Base-by-base conservation (phyloP, 164 flowering plant species). In the Annona squamosa region DNA sequence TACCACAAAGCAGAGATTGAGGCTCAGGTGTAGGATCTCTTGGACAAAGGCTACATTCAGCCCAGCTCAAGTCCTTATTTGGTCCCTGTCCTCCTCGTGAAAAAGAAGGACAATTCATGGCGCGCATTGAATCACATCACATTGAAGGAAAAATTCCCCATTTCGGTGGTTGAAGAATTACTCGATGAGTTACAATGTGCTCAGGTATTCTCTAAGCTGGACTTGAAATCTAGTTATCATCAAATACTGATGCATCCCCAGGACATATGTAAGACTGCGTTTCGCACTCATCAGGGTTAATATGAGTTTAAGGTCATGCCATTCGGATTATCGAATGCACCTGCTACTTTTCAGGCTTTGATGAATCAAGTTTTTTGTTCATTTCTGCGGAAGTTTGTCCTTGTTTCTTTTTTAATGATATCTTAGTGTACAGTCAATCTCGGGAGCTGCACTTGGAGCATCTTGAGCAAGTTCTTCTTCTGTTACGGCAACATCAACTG, bases 251-350 rank as follows among this genome's bases (percentile, higher is more conserved):
- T 70, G 9, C 12, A 3, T 5, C 12, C 16, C 1, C n/a, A 19
- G 45, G 72, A 70, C 18, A 41, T 70, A 1, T 46, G 43, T 1
- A 70, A 70, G 42, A 70, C 65, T 37, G 18, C 72, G 16, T 70
- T 70, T 2, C 56, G 63, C 4, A 70, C 72, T 1, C 72, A 37
- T 17, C n/a, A 70, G 2, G 72, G 72, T 6, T 64, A 70, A n/a
- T 70, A 70, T 4, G 46, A 70, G 37, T 70, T 70, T 19, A 16
- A 9, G 45, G 72, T 70, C 0, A 57, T 70, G 72, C 47, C 72
- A 26, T 57, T 70, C 17, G 18, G 64, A 5, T 46, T 56, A 3
- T 26, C 64, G 5, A 57, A 70, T 52, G 64, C 72, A 1, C 72
- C 63, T 2, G 9, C 72, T 4, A 70, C 72, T 2, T 70, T 70